A percentile compares a stretch with the other conserved stretches of the same genome.
Evolutionary conservation across 352 stramenopile genomes (phyloP).

Genomic region (Globisporangium nunn): DNA sequence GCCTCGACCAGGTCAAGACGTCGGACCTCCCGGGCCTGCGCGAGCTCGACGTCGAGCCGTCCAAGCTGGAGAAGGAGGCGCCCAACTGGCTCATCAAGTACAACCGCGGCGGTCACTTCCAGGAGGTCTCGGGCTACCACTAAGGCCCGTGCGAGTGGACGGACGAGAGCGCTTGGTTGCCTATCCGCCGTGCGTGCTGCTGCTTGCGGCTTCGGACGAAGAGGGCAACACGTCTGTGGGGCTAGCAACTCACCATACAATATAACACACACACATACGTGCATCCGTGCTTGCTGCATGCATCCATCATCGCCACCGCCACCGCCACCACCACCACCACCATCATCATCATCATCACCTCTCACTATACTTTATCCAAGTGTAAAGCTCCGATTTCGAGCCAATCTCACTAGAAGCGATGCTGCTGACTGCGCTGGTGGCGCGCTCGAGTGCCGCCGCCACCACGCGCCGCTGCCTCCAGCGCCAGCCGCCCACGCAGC

Average conservation of each 20-base stretch:
- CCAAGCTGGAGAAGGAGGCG: conserved; percentile 92
- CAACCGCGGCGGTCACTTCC: conserved; percentile 93
- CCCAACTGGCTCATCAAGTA: conserved; percentile 95
- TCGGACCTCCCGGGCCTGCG: conserved; percentile 67
- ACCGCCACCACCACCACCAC: too few species aligned
- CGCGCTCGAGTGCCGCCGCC: neutral
- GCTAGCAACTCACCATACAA: neutral
- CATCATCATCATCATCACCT: too few species aligned
- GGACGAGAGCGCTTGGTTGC: too few species aligned
- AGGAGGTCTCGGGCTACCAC: conserved; percentile 85
- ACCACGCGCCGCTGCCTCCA: neutral
- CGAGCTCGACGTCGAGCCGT: conserved; percentile 83
- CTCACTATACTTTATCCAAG: too few species aligned
- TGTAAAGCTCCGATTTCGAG: too few species aligned
- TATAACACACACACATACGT: neutral
- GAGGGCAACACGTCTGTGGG: neutral
- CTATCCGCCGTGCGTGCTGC: neutral
- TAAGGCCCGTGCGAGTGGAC: conserved; percentile 16
- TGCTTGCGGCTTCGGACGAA: neutral
- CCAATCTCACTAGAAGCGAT: neutral
- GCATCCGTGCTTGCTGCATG: too few species aligned
- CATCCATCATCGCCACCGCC: too few species aligned
- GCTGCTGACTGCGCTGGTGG: neutral
- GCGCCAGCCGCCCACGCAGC: neutral
- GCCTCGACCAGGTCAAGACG: conserved; percentile 80